Conservation (phyloP, 2,329 filamentous ascomycete genomes). For the Penicillium sp. region DNA sequence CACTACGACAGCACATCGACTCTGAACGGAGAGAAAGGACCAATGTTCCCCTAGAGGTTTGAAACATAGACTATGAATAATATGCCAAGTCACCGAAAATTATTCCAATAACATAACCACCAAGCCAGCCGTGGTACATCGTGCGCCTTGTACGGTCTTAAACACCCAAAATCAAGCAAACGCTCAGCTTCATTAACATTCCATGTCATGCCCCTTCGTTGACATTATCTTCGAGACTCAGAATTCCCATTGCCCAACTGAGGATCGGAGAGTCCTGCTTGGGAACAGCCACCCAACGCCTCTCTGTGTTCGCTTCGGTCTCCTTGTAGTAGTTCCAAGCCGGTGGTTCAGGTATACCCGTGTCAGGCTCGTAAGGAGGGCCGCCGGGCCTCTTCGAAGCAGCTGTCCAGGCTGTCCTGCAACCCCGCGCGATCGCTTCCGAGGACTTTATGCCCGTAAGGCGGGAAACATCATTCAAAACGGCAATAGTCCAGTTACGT, state of each 20-base stretch:
- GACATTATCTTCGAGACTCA: constrained; percentile 82
- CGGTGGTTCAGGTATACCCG: constrained; percentile 21
- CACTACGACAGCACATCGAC: constrained; percentile 6
- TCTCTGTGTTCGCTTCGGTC: constrained; percentile 45
- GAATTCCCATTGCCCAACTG: constrained; percentile 77
- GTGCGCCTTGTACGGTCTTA: neutral
- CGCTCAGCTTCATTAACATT: neutral
- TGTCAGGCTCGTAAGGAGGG: constrained; percentile 66
- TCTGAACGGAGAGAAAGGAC: neutral
- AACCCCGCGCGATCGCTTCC: constrained; percentile 78
- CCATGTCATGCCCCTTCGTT: constrained; percentile 50
- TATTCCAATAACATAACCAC: neutral
- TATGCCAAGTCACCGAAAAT: neutral
- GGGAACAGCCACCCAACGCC: constrained; percentile 65
- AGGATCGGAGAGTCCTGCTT: constrained; percentile 66
- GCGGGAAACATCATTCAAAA: constrained; percentile 74
- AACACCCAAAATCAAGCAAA: neutral
- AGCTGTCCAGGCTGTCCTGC: constrained; percentile 82
- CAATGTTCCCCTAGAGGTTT: neutral
- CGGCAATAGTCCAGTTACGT: constrained; percentile 75
- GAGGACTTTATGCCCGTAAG: constrained; percentile 89
- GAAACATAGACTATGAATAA: neutral
- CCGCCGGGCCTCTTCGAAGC: constrained; percentile 74
- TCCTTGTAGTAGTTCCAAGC: constrained; percentile 6
- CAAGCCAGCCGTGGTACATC: neutral